Evolutionary conservation across 441 rosid genomes (phyloP), one percentile per base, ranked within the genome.

Genomic region (Euphorbia corollata): DNA sequence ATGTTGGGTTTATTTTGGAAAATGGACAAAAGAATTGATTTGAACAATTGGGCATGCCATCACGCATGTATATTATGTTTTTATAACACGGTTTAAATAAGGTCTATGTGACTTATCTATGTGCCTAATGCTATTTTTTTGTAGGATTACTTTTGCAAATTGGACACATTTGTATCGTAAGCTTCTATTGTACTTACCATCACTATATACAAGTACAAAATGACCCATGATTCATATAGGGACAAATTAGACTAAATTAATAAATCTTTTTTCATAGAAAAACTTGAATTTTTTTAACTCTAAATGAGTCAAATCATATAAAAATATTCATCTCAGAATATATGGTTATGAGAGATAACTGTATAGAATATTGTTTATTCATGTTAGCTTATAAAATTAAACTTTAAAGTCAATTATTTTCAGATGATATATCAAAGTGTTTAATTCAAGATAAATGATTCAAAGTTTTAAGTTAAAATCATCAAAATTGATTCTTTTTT

Each of bases 1-100:
- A 74, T 79, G 85, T 81, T 81, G 67, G 79, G 71, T 65, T 79
- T 62, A 47, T 59, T 61, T 60, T 51, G 30, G 85, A 65, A 84
- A 84, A 77, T 67, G 67, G 82, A 81, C 79, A 85, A 73, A 81
- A 27, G 55, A 1, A 36, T 5, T 45, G 77, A 72, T 74, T 67
- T 61, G 64, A 72, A 79, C 68, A 70, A 53, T 39, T 59, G 56
- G 32, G 30, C 18, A 53, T 38, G 13, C 11, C 32, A 13, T 27
- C 4, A 16, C 68, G 64, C 23, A 34, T 82, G 59, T 50, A 71
- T 27, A 36, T 30, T 55, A 54, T 3, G 19, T 16, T 54, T 20
- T 54, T 47, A 60, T 10, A 63, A 51, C 82, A 76, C 77, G 73
- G 75, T 82, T 83, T 77, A 72, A 80, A 78, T 75, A 78, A 70